Conservation (phyloP, 108 stramenopile species). For the Cyclotella baltica region DNA sequence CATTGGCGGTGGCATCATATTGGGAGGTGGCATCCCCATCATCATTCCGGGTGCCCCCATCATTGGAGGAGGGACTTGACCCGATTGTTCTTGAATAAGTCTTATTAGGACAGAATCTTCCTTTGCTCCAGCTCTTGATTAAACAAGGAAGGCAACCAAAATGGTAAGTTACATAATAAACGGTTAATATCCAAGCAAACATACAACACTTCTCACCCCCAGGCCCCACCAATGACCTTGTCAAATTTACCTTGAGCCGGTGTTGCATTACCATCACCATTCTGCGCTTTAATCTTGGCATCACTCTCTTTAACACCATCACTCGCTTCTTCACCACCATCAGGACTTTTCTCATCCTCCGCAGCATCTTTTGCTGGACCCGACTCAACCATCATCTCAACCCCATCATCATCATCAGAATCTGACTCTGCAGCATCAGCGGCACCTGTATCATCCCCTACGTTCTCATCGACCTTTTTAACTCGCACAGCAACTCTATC, state of each 20-base stretch:
- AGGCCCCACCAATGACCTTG: constrained; percentile 73
- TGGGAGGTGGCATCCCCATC: constrained; percentile 24
- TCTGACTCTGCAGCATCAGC: constrained; percentile 19
- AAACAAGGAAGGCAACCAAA: neutral
- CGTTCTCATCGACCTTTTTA: constrained; percentile 33
- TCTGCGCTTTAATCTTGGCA: neutral
- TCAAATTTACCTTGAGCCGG: constrained; percentile 27
- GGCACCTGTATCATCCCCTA: constrained; percentile 18
- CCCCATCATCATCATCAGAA: constrained; percentile 45
- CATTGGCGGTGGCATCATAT: constrained; percentile 24
- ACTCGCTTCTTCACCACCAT: neutral
- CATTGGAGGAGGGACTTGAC: constrained; percentile 29
- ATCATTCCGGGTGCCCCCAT: constrained; percentile 16
- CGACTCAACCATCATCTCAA: constrained; percentile 40
- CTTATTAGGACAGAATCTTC: constrained; percentile 73
- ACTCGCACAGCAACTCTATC: constrained; percentile 71
- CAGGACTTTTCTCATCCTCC: neutral
- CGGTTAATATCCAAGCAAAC: neutral
- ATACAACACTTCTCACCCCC: constrained; percentile 71
- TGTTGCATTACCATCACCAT: neutral
- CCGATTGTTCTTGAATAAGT: constrained; percentile 79
- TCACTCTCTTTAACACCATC: neutral
- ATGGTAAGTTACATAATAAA: neutral
- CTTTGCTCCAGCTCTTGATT: constrained; percentile 66
- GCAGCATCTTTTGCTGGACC: constrained; percentile 19